These are phyloP conservation scores for Aureobasidium sp. DNA, from an alignment of 2,329 filamentous ascomycete species.

Conservation along the genomic window DNA sequence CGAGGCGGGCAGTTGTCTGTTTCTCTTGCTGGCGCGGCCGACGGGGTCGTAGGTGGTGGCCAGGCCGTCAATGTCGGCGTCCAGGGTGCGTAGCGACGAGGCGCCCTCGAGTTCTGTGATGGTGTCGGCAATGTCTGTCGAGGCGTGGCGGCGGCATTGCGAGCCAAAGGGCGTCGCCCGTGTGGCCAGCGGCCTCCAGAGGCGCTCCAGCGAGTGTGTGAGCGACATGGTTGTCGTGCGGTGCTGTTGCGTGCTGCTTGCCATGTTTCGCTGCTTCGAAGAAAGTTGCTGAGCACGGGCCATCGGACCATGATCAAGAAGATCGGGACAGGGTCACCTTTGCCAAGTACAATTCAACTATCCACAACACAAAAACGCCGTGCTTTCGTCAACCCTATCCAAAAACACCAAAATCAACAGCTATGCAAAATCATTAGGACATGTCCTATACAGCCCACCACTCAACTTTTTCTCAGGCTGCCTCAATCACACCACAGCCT, in stretches of 20 bases:
- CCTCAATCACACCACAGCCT: neutral
- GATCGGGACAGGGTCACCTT: neutral
- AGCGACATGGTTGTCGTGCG: neutral
- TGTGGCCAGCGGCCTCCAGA: neutral
- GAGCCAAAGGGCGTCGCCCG: neutral
- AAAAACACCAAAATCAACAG: neutral
- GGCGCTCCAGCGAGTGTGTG: slow-evolving; percentile 8
- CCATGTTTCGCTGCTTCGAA: neutral
- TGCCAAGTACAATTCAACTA: neutral
- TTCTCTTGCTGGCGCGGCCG: slow-evolving; percentile 35
- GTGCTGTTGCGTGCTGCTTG: neutral
- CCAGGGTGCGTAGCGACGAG: slow-evolving; percentile 35
- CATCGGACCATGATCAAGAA: neutral
- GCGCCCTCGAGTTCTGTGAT: slow-evolving; percentile 38
- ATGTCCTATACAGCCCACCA: neutral
- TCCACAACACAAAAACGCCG: neutral
- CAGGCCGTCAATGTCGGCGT: slow-evolving; percentile 28
- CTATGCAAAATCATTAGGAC: neutral
- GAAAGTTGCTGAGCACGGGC: slow-evolving; percentile 1
- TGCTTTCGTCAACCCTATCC: neutral
- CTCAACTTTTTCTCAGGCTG: neutral
- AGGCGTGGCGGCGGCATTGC: slow-evolving; percentile 25
- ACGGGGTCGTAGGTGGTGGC: slow-evolving; percentile 40
- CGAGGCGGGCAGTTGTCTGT: slow-evolving; percentile 40
- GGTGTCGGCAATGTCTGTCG: slow-evolving; percentile 24